These are phyloP conservation scores for Suillus spraguei DNA, from an alignment of 768 basidiomycete genomes.

Conservation along the genomic window DNA sequence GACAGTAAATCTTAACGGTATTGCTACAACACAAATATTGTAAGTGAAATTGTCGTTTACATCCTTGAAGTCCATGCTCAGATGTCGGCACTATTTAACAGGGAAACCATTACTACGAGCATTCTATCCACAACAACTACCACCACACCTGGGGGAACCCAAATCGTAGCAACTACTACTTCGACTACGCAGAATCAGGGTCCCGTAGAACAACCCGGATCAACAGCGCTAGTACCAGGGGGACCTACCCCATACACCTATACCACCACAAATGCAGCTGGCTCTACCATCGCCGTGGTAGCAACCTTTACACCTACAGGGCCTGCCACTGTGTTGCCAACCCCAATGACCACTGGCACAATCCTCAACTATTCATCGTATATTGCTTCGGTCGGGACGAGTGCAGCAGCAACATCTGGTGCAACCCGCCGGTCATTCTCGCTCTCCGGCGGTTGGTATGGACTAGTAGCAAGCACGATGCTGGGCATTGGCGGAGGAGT, in stretches of 20 bases:
- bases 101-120: slow-evolving; percentile 18
- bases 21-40: slow-evolving; percentile 46
- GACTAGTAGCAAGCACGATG: slow-evolving; percentile 25
- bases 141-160: slow-evolving; percentile 7
- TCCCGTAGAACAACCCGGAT: slow-evolving; percentile 58
- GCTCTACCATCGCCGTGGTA: slow-evolving; percentile 22
- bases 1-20: slow-evolving; percentile 41
- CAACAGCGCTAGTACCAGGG: slow-evolving; percentile 40
- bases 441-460: slow-evolving; percentile 30
- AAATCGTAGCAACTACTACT: slow-evolving; percentile 21
- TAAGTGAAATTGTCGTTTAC: slow-evolving; percentile 26
- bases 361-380: slow-evolving; percentile 34
- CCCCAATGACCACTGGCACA: slow-evolving; percentile 28
- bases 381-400: slow-evolving; percentile 32
- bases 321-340: slow-evolving; percentile 30
- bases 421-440: slow-evolving; percentile 25
- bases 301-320: slow-evolving; percentile 37
- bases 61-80: slow-evolving; percentile 11
- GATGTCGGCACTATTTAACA: slow-evolving; percentile 6
- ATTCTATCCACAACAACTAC: slow-evolving; percentile 27
- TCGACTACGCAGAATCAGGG: slow-evolving; percentile 37
- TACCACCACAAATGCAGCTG: slow-evolving; percentile 44
- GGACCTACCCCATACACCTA: slow-evolving; percentile 54
- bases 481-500: slow-evolving; percentile 31
- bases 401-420: slow-evolving; percentile 28